Evolutionary conservation across 2,329 filamentous ascomycete species (phyloP).

Genomic region (Fusarium sulawesiense): DNA sequence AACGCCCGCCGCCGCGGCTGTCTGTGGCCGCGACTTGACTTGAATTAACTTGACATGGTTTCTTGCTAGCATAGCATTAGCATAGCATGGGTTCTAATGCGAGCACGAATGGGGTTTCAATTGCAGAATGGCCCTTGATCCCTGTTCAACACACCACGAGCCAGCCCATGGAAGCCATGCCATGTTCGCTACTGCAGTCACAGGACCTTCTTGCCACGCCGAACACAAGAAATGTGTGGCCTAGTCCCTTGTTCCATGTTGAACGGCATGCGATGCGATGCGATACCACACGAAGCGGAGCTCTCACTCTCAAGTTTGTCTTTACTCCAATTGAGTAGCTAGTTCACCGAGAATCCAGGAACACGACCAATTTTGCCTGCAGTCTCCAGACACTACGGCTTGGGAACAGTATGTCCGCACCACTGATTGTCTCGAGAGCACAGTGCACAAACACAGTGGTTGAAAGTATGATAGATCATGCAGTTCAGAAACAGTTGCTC

Average conservation of each 20-base stretch:
- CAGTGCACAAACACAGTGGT: constrained; percentile 20
- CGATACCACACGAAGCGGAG: constrained; percentile 12
- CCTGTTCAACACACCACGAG: constrained; percentile 46
- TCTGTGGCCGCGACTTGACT: constrained; percentile 14
- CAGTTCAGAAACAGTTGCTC: constrained; percentile 8
- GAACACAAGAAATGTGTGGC: constrained; percentile 38
- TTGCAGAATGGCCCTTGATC: constrained; percentile 42
- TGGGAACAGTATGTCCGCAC: constrained; percentile 38
- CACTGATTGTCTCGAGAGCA: neutral
- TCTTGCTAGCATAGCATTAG: constrained; percentile 17
- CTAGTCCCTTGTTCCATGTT: constrained; percentile 21
- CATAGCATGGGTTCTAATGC: constrained; percentile 28
- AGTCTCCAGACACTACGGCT: constrained; percentile 8
- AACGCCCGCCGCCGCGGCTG: constrained; percentile 39
- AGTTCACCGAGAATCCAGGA: constrained; percentile 47
- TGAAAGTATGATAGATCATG: constrained; percentile 5
- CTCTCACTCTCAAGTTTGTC: constrained; percentile 13
- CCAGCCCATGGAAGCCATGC: constrained; percentile 30
- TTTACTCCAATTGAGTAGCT: constrained; percentile 41
- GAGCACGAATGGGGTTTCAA: constrained; percentile 47
- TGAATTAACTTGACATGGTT: constrained; percentile 23
- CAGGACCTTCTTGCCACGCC: constrained; percentile 47
- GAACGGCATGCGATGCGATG: constrained; percentile 21
- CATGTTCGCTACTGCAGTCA: constrained; percentile 43
- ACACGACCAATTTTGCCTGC: constrained; percentile 35